Evolutionary conservation across 2,329 filamentous ascomycete genomes (phyloP).

Genomic region (Cladobotryum mycophilum): DNA sequence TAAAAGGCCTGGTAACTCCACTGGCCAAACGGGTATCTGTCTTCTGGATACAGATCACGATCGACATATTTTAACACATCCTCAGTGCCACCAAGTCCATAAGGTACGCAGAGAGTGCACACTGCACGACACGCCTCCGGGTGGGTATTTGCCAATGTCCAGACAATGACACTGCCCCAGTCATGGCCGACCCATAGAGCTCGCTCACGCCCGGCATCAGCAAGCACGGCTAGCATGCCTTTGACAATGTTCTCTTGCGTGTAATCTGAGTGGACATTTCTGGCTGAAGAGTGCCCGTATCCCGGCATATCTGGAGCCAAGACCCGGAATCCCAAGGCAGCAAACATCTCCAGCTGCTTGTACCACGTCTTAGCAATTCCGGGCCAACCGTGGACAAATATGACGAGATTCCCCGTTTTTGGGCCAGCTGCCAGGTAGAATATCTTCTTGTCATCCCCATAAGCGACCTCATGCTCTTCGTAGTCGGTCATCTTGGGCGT

Average conservation of each 20-base stretch:
- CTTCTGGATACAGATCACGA: slow-evolving; percentile 38
- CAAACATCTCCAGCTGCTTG: slow-evolving; percentile 20
- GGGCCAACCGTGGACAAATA: slow-evolving; percentile 32
- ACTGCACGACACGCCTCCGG: slow-evolving; percentile 21
- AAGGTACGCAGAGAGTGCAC: slow-evolving; percentile 32
- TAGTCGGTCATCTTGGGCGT: neutral
- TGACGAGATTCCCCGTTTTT: slow-evolving; percentile 20
- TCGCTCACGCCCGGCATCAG: slow-evolving; percentile 22
- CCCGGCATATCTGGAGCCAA: slow-evolving; percentile 27
- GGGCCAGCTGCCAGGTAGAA: slow-evolving; percentile 25
- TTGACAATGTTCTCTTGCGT: slow-evolving; percentile 19
- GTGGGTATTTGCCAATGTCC: slow-evolving; percentile 22
- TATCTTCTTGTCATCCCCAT: slow-evolving; percentile 21
- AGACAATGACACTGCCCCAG: slow-evolving; percentile 27
- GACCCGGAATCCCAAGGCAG: slow-evolving; percentile 24
- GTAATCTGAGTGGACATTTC: slow-evolving; percentile 19
- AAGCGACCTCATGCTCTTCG: slow-evolving; percentile 11
- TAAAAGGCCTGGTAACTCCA: slow-evolving; percentile 26
- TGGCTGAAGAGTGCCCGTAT: slow-evolving; percentile 23
- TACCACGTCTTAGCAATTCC: slow-evolving; percentile 28
- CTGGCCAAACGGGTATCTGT: slow-evolving; percentile 30
- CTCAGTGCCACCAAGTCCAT: slow-evolving; percentile 32
- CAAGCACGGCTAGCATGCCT: slow-evolving; percentile 24
- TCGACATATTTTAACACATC: slow-evolving; percentile 30
- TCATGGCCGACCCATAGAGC: slow-evolving; percentile 42